Evolutionary conservation across 345 rosid genomes (phyloP).

Genomic region (Populus euphratica): DNA sequence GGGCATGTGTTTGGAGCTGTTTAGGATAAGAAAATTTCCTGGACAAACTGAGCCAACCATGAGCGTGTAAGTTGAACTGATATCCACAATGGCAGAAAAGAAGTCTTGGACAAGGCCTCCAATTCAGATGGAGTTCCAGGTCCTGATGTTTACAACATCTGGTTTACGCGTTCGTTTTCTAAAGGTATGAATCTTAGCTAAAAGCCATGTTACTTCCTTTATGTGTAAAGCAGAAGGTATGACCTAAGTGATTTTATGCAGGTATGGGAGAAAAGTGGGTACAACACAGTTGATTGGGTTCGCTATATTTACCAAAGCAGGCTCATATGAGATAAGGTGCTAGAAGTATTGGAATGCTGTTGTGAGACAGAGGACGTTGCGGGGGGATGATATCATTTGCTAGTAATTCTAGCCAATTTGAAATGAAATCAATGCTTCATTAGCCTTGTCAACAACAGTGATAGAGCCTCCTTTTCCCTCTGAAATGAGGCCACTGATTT

Average conservation of each 20-base stretch:
- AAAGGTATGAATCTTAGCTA: constrained; percentile 46
- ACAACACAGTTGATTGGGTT: constrained; percentile 98
- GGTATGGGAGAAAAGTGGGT: constrained; percentile 99
- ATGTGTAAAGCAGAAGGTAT: neutral
- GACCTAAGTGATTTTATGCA: constrained; percentile 25
- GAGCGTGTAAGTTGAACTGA: constrained; percentile 97
- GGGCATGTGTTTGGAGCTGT: neutral
- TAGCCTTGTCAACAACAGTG: constrained; percentile 7
- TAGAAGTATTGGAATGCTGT: constrained; percentile 30
- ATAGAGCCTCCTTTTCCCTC: constrained; percentile 8
- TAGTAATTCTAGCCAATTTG: constrained; percentile 6
- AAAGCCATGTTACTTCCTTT: neutral
- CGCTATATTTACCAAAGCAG: constrained; percentile 95
- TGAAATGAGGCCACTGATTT: constrained; percentile 8
- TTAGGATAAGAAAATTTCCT: constrained; percentile 93
- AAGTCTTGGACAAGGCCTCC: constrained; percentile 97
- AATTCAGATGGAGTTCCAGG: constrained; percentile 99
- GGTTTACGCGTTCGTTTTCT: constrained; percentile 96
- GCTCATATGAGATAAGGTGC: constrained; percentile 97
- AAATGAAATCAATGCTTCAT: constrained; percentile 5
- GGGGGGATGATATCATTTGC: constrained; percentile 8
- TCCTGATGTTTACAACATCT: constrained; percentile 98
- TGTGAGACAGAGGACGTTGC: neutral
- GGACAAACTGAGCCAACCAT: constrained; percentile 96
- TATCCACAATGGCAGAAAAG: constrained; percentile 90